Evolutionary conservation across 2,329 filamentous ascomycete species (phyloP), one percentile per base, ranked within the genome.

Genomic region (Alternaria angustiovoidea): DNA sequence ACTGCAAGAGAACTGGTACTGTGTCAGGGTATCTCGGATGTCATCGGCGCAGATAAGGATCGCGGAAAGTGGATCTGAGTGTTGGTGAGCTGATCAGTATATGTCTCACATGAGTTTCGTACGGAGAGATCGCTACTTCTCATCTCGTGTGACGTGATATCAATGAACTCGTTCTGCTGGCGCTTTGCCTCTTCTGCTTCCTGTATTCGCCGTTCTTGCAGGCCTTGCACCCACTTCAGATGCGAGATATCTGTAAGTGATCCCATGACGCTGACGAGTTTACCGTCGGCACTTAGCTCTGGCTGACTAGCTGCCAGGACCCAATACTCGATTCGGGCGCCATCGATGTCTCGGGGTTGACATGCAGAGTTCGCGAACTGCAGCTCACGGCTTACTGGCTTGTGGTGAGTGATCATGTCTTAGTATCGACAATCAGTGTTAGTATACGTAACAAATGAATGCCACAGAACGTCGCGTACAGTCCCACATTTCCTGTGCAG

Each of bases 261-360:
- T 8, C 73, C 74, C 68, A 76, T 75, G 20, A 77, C 65, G 14
- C 67, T 71, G 20, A 70, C 51, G 1, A 78, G 46, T 26, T 72
- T 58, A 12, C 74, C 72, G 20, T 72, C 63, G 1, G 65, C 54
- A 4, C 63, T 68, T 16, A 76, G 28, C 41, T 77, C 72, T 11
- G 73, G 70, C 32, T 69, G 66, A n/a, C 69, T 71, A 18, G 66
- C 71, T 38, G 69, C 75, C 36, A 83, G 60, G 0, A 82, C 79
- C 82, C 82, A 84, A 34, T 78, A 80, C 5, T 82, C 80, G 16
- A 83, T 82, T 1, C 67, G 61, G 26, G 81, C 75, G 4, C 77
- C 79, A 18, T 76, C 68, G 5, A 79, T 64, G 54, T 78, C 74
- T 61, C 72, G 76, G 52, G 71, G 74, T 12, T 66, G 73, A 16